A percentile compares a stretch with the other conserved stretches of the same genome.
Evolutionary conservation across 1,139 yeast species (phyloP).

Genomic region (Yamadazyma jaroonii): DNA sequence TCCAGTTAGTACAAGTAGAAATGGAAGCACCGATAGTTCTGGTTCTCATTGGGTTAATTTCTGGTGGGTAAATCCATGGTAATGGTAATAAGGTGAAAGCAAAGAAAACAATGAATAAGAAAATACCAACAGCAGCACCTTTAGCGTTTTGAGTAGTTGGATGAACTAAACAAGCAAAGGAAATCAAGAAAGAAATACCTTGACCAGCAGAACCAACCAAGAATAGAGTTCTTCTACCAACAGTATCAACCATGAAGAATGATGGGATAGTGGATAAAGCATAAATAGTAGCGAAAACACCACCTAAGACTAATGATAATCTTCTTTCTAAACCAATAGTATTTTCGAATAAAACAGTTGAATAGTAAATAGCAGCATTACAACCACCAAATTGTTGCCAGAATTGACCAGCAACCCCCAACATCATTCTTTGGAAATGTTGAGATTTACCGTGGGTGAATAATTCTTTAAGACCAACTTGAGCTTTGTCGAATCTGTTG

Average conservation of each 20-base stretch:
- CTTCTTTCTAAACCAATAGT: conserved; percentile 49
- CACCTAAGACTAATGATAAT: conserved; percentile 55
- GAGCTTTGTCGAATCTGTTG: conserved; percentile 34
- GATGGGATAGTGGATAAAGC: conserved; percentile 59
- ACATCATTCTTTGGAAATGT: conserved; percentile 48
- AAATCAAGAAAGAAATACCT: conserved; percentile 33
- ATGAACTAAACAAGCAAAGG: conserved; percentile 38
- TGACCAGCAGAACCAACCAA: conserved; percentile 47
- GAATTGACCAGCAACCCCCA: conserved; percentile 51
- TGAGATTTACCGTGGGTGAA: conserved; percentile 56
- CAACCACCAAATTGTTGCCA: conserved; percentile 60
- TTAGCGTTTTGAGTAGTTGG: conserved; percentile 30
- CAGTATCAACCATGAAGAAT: conserved; percentile 55
- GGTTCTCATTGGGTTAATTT: conserved; percentile 54
- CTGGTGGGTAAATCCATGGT: conserved; percentile 59
- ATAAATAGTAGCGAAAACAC: conserved; percentile 58
- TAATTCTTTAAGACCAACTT: conserved; percentile 44
- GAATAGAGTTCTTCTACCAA: conserved; percentile 61
- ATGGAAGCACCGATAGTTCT: conserved; percentile 54
- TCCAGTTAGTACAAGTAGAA: conserved; percentile 44
- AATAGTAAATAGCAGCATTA: conserved; percentile 63
- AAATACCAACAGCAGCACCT: conserved; percentile 50
- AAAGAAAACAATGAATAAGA: conserved; percentile 49
- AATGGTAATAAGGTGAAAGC: conserved; percentile 53
- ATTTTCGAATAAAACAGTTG: conserved; percentile 55